Base-by-base conservation (phyloP, 257 asterid species). In the Gentiana dahurica region DNA sequence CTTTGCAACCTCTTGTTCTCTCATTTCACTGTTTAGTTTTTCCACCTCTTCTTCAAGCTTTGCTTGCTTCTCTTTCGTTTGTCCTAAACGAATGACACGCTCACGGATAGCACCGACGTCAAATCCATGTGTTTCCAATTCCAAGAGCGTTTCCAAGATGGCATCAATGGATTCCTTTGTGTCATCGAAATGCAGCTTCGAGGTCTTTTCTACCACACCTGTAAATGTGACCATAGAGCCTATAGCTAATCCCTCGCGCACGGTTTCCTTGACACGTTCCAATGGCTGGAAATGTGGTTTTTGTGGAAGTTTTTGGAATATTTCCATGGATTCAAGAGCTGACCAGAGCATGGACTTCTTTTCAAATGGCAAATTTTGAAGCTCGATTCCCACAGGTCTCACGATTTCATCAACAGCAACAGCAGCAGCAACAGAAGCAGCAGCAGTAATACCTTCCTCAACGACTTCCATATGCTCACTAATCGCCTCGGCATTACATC, bases 281-380 rank as follows among this genome's bases (percentile, higher is more conserved):
- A 89, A 58, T 12, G 95, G 93, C 58, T n/a, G 62, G 68, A 89
- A 89, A 77, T 89, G 97, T 12, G 97, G 95, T 45, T 63, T 82
- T 58, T 86, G 97, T 32, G 97, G 97, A 55, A 75, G 52, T 62
- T 60, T 82, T 65, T 49, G 67, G 70, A 89, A 89, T 54, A 70
- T 80, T 43, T 80, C 95, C 93, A 84, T 77, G 36, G 88, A 68
- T 60, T 89, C 93, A 12, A 89, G 61, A 1, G 83, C 68, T 62
- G 73, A 62, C 95, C 97, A 89, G 37, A 89, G 86, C n/a, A 63
- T 6, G 1, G 68, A 69, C 68, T 65, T 80, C 70, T 80, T 86
- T 57, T 62, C 73, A 59, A 84, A 89, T 9, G 97, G 95, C 73
- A 86, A 73, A 65, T 46, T 61, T 60, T 62, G 80, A 45, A 47